Base-by-base conservation (phyloP, 805 yeast genomes). In the Candida multigemmis region DNA sequence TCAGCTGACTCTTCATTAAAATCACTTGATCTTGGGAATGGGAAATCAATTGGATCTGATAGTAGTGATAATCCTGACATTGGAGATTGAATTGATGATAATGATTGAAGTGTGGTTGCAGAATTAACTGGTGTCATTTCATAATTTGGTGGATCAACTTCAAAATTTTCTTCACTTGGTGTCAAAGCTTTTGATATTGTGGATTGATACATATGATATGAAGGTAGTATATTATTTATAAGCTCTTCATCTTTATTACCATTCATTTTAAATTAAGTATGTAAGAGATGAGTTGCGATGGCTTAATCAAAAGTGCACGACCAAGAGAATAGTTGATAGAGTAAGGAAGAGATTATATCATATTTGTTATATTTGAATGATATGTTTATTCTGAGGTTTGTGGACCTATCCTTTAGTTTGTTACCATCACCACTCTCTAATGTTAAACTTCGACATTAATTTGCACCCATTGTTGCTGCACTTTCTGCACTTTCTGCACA, bases 131-230 rank as follows among this genome's bases (percentile, higher is more conserved):
- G 50, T 1, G 48, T 43, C 31, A 46, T 26, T 22, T 50, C 54
- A 32, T 61, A 61, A 18, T 34, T 45, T 3, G 68, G 68, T 3
- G 68, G 68, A 19, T 56, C 60, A 6, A 51, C 53, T 6, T 45
- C 39, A 38, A 48, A 61, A 37, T 56, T 60, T 32, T 61, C 68
- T 19, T 56, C 51, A 7, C 54, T 38, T 10, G 57, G 56, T 2
- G 53, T 52, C 30, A 61, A 32, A 14, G 47, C 47, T 31, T 56
- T 56, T 22, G 61, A 52, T 6, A 62, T 45, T 5, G 67, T 62
- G 17, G 64, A 46, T 39, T 56, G 58, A 41, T 50, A 60, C 67
- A 62, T 61, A 21, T 60, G 60, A 36, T 61, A 62, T 7, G 66
- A 59, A 2, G 68, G 68, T 9, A 62, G 46, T 19, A 62, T 62